Base-by-base conservation (phyloP, 768 basidiomycete species). In the Collybia sp. region DNA sequence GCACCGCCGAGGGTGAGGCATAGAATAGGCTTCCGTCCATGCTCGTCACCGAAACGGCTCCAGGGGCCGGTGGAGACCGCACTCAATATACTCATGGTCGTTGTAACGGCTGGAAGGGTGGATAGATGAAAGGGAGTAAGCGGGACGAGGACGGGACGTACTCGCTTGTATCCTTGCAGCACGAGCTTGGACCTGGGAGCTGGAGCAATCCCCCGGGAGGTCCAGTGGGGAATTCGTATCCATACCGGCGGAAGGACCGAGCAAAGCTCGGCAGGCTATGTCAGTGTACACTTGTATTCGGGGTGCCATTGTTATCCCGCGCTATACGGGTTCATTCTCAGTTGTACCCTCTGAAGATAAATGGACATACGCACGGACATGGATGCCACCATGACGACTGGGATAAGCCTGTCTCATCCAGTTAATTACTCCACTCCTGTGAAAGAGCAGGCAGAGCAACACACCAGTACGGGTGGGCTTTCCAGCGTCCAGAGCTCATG, bases 11-110 rank as follows among this genome's bases (percentile, higher is more conserved):
- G 71, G 32, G 84, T 76, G 12, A 80, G 61, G 2, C 78, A 76
- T 46, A 94, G 77, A 37, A 94, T 78, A 18, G 75, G 76, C 40
- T 84, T 92, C 31, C 93, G 76, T 9, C 93, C 93, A 51, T 82
- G 67, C 8, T 72, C 65, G 60, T 94, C 92, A 9, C 88, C 84
- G 35, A 83, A 77, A 41, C 81, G 76, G 43, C 88, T 88, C 93
- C 93, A 96, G 68, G 84, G 88, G 0, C 87, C 89, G 0, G 90
- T 90, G 3, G 87, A 88, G 40, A 90, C 66, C 1, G 89, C 88
- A 43, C 88, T 86, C 34, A 96, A 71, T 6, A 79, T 59, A 43
- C 88, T 91, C 82, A 88, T 86, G 8, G 75, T 75, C 10, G 87
- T 82, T 2, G 83, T 83, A 63, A 94, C 80, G 42, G 80, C 76